Evolutionary conservation across 768 basidiomycete genomes (phyloP).

Genomic region (Termitomyces sp.): DNA sequence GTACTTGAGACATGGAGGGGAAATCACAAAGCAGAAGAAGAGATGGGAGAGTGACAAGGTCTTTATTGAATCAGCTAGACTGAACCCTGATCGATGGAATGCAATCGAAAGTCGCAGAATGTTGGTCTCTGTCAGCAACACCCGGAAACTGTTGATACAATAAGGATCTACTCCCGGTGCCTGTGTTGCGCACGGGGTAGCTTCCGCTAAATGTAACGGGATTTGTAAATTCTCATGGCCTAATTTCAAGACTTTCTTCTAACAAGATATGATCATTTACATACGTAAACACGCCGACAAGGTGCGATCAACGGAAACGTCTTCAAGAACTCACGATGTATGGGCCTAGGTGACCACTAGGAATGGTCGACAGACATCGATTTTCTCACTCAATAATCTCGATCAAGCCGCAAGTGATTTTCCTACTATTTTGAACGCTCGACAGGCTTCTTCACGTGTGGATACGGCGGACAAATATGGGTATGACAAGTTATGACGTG

Average conservation of each 20-base stretch:
- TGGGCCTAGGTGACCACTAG: background rate
- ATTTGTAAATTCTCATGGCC: background rate
- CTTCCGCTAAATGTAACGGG: background rate
- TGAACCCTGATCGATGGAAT: background rate
- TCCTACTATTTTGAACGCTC: background rate
- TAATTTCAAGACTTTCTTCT: background rate
- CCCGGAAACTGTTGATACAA: background rate
- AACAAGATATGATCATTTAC: no score
- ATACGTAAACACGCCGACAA: background rate
- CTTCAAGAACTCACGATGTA: background rate
- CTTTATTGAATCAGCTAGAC: background rate
- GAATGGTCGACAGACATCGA: background rate
- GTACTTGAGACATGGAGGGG: conserved; percentile 19
- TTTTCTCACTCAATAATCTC: background rate
- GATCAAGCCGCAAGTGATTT: background rate
- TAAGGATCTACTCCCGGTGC: background rate
- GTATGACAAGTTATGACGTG: no score
- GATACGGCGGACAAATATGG: no score
- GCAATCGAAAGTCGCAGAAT: conserved; percentile 5
- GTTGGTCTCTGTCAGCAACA: conserved; percentile 3
- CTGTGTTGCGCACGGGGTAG: background rate
- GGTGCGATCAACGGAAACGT: background rate
- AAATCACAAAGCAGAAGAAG: background rate
- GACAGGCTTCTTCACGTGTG: no score
- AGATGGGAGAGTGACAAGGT: background rate